phyloP scores from a whole-genome alignment of 441 rosid species.

The Kokia cookei region DNA sequence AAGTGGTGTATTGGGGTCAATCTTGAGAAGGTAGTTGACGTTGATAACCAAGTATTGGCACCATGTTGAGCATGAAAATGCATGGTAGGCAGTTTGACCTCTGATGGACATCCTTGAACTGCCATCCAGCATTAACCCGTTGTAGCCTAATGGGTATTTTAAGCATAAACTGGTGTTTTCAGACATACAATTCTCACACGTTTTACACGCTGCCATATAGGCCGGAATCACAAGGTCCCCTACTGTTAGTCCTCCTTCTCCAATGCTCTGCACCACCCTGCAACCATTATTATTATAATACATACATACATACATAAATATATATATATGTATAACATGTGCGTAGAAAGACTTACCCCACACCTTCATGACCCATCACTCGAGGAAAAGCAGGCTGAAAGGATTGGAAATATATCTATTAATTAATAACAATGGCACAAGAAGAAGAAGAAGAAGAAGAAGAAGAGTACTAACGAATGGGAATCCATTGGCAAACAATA shows the following conservation, averaged over 20 bases:
- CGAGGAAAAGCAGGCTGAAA: background rate
- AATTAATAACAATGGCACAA: too few species aligned
- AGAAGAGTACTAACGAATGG: slow-evolving; percentile 13
- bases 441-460: background rate
- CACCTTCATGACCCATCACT: slow-evolving; percentile 9
- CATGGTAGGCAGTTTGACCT: slow-evolving; percentile 27
- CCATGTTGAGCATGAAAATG: slow-evolving; percentile 41
- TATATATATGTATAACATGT: background rate
- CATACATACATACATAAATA: too few species aligned
- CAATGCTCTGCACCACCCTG: slow-evolving; percentile 1
- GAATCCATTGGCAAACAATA: slow-evolving; percentile 12
- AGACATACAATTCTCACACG: slow-evolving; percentile 34
- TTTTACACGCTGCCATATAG: slow-evolving; percentile 26
- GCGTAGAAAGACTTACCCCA: background rate
- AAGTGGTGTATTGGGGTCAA: slow-evolving; percentile 14
- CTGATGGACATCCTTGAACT: slow-evolving; percentile 37
- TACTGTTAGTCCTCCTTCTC: slow-evolving; percentile 4
- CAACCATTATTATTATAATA: background rate
- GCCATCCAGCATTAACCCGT: slow-evolving; percentile 33
- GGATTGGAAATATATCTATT: background rate
- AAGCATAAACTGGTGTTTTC: slow-evolving; percentile 30
- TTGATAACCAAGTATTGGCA: slow-evolving; percentile 32
- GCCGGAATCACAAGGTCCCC: slow-evolving; percentile 43
- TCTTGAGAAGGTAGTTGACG: slow-evolving; percentile 21
- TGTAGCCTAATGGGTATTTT: slow-evolving; percentile 6